phyloP scores from a whole-genome alignment of 768 basidiomycete genomes.

The Leccinellum rugosiceps region DNA sequence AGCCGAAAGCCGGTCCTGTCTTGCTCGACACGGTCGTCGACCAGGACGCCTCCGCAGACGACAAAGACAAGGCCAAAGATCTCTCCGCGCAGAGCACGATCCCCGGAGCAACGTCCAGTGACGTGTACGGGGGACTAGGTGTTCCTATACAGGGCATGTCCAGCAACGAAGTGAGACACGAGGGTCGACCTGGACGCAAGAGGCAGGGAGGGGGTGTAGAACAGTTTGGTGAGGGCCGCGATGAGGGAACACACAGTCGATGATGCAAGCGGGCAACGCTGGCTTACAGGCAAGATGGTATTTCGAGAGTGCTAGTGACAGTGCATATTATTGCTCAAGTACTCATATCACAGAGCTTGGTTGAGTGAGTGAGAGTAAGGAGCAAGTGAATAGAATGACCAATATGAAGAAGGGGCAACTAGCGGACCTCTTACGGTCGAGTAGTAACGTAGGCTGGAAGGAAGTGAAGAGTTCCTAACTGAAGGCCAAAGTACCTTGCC shows the following conservation, averaged over 20 bases:
- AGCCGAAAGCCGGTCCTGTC: constrained; percentile 14
- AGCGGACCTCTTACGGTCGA: neutral
- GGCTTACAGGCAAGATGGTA: constrained; percentile 5
- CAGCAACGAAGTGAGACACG: constrained; percentile 35
- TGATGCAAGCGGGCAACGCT: constrained; percentile 5
- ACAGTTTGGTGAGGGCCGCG: constrained; percentile 12
- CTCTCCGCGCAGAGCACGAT: constrained; percentile 20
- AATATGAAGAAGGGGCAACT: constrained; percentile 1
- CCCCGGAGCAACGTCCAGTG: constrained; percentile 33
- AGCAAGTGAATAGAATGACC: constrained; percentile 8
- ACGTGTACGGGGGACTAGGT: constrained; percentile 31
- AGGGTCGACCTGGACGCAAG: constrained; percentile 32
- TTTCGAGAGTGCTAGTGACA: neutral
- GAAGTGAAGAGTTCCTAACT: constrained; percentile 1
- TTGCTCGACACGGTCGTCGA: constrained; percentile 32
- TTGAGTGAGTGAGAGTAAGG: constrained; percentile 1
- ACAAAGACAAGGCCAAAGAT: constrained; percentile 6
- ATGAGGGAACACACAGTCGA: neutral
- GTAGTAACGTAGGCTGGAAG: neutral
- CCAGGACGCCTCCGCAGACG: constrained; percentile 27
- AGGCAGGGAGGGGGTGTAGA: constrained; percentile 18
- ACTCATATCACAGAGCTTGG: neutral
- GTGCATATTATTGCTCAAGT: neutral
- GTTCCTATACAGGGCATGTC: constrained; percentile 32
- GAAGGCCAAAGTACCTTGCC: constrained; percentile 47